Base-by-base conservation (phyloP, 768 basidiomycete genomes). In the Podaxis mareebaensis region DNA sequence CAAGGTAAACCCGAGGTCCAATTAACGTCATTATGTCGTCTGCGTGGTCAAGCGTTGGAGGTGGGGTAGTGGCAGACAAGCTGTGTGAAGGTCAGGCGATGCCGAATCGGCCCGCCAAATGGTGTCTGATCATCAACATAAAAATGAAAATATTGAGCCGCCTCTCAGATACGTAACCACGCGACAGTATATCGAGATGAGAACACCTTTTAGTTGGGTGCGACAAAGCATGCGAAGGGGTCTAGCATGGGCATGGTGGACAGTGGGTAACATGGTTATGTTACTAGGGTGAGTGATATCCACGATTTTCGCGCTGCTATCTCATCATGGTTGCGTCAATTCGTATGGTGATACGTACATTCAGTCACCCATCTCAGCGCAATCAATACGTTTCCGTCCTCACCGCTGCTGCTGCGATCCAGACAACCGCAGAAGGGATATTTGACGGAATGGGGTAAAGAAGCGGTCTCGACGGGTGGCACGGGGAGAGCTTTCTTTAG, bases 211-310 rank as follows among this genome's bases (percentile, higher is more conserved):
- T 28, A 11, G 2, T 51, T 51, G 24, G 26, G 20, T 12, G 12
- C 49, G 3, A 51, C 42, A 13, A 51, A 8, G 10, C 54, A 39
- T 40, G n/a, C 30, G 13, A 22, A 40, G 22, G 38, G 20, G 36
- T 13, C 24, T 3, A 22, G 12, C 2, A 56, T 20, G 39, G 54
- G 54, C 24, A 56, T 57, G 40, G 24, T 30, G 56, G 40, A 12
- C 40, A 46, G 20, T 7, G 13, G 4, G 40, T 11, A 36, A n/a
- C 26, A 26, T 15, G 53, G 30, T 33, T 22, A n/a, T 61, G 60
- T 61, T 61, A 28, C 52, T 22, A 61, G 52, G 60, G 49, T 30
- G 39, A 61, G 28, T 61, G 52, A 53, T 61, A 20, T 60, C 58
- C 30, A 60, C 52, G 58, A 60, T 60, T 38, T 52, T 60, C 58